Evolutionary conservation across 768 basidiomycete genomes (phyloP).

Genomic region (Rhodosporidiobolus odoratus): DNA sequence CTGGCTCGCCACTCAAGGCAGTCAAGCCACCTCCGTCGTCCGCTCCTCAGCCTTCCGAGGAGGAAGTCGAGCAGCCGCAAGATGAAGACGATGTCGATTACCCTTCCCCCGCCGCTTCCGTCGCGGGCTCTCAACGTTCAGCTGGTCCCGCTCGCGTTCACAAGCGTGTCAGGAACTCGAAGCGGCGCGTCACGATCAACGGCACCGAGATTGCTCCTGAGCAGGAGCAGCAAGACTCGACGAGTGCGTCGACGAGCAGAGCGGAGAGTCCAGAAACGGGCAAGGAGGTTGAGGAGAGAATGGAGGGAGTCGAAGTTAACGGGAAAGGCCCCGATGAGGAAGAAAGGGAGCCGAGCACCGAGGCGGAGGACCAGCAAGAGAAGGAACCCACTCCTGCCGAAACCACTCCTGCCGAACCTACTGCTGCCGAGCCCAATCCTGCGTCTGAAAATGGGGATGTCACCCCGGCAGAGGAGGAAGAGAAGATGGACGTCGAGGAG

Average conservation of each 20-base stretch:
- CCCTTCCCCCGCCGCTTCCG: neutral
- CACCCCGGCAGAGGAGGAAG: neutral
- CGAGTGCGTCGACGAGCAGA: neutral
- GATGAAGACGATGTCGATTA: neutral
- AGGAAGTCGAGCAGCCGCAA: neutral
- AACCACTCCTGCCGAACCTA: no score
- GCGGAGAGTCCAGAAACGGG: neutral
- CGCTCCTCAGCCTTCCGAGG: neutral
- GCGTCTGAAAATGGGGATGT: neutral
- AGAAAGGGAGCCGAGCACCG: neutral
- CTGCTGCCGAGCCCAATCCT: neutral
- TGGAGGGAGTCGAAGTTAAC: neutral
- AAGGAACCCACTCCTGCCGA: neutral
- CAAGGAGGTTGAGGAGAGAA: neutral
- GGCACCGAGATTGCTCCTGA: neutral
- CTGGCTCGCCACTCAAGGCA: neutral
- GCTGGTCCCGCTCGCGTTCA: neutral
- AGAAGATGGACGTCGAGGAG: slow-evolving; percentile 15
- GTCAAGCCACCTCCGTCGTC: slow-evolving; percentile 6
- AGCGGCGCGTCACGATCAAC: neutral
- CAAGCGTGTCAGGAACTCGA: neutral
- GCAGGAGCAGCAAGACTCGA: neutral
- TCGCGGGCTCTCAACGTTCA: neutral
- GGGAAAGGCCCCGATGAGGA: neutral
- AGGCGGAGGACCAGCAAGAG: neutral